These are phyloP conservation scores for Epichloe typhina DNA, from an alignment of 2,329 filamentous ascomycete genomes.

Conservation along the genomic window DNA sequence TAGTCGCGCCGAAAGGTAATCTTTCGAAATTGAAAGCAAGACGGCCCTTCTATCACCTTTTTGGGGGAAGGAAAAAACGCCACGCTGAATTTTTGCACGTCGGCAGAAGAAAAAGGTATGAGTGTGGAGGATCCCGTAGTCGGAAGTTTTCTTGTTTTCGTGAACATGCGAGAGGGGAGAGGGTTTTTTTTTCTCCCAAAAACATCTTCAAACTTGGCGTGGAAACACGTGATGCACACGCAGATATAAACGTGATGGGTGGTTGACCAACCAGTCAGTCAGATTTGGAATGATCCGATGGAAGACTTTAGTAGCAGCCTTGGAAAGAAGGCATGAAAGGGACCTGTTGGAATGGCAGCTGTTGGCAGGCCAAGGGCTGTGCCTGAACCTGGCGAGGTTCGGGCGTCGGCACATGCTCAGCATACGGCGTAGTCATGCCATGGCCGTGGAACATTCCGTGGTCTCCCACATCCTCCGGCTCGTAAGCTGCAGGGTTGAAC, in stretches of 20 bases:
- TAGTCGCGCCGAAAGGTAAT: too few relatives aligned
- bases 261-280: too few relatives aligned
- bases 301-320: constrained; percentile 29
- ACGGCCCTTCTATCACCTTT: neutral
- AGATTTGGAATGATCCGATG: neutral
- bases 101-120: neutral
- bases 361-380: constrained; percentile 17
- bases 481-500: constrained; percentile 29
- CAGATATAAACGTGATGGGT: neutral
- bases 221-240: neutral
- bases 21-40: too few relatives aligned
- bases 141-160: neutral
- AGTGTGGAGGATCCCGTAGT: neutral
- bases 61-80: neutral
- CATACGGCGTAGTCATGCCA: constrained; percentile 31
- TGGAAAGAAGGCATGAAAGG: constrained; percentile 38
- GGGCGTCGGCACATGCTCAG: constrained; percentile 22
- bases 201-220: neutral
- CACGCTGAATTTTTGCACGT: neutral
- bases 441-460: constrained; percentile 26
- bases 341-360: constrained; percentile 35
- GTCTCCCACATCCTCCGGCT: constrained; percentile 31
- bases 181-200: neutral
- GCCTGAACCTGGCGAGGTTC: constrained; percentile 12
- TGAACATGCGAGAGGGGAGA: too few relatives aligned